phyloP scores from a whole-genome alignment of 1,284 basidiomycete species.

The Boletus calvinii region DNA sequence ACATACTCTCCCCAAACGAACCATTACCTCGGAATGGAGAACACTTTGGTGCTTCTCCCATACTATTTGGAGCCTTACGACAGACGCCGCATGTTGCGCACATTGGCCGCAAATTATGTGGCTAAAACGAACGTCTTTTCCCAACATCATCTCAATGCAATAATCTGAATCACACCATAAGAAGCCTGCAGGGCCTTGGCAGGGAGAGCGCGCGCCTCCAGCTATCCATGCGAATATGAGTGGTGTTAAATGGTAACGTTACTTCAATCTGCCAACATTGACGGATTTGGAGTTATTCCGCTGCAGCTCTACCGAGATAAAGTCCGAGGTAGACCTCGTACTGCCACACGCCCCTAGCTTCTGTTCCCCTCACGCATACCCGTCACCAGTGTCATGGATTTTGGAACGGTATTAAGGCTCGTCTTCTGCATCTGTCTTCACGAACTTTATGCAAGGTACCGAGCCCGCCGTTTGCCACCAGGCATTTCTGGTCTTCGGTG shows the following conservation, averaged over 20 bases:
- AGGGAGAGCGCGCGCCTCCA: neutral
- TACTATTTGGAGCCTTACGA: too few species aligned
- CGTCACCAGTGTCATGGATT: neutral
- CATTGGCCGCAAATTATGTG: too few species aligned
- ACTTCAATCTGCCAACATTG: too few species aligned
- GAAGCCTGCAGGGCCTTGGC: neutral
- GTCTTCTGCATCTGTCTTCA: neutral
- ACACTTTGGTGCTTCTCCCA: too few species aligned
- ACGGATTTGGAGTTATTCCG: too few species aligned
- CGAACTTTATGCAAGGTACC: constrained; percentile 3
- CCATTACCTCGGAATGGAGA: too few species aligned
- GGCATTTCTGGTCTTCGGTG: constrained; percentile 5
- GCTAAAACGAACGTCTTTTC: too few species aligned
- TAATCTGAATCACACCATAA: neutral
- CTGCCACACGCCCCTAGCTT: neutral
- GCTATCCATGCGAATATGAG: too few species aligned
- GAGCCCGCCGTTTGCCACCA: neutral
- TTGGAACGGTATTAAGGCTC: neutral
- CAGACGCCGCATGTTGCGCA: too few species aligned
- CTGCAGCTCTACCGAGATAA: neutral
- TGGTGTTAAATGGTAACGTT: too few species aligned
- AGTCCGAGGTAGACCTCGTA: neutral
- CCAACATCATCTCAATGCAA: too few species aligned
- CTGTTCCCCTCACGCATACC: neutral
- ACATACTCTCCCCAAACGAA: too few species aligned